phyloP scores from a whole-genome alignment of 106 monocot genomes.

The Ottelia alismoides region DNA sequence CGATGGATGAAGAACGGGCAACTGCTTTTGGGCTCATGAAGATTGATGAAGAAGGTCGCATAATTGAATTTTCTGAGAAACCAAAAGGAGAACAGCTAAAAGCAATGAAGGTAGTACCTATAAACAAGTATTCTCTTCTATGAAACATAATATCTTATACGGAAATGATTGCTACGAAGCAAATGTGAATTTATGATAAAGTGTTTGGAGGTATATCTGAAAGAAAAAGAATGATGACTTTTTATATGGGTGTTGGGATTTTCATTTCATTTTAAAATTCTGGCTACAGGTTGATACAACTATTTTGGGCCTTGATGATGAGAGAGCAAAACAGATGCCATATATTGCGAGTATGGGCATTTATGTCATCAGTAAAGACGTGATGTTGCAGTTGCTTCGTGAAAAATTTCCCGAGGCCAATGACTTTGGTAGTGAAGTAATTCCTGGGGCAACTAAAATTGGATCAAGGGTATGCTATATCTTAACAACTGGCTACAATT shows the following conservation, averaged over 20 bases:
- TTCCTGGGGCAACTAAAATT: conserved; percentile 81
- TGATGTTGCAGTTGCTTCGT: conserved; percentile 76
- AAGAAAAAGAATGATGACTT: too few relatives aligned
- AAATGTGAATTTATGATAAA: too few relatives aligned
- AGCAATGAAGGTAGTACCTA: conserved; percentile 68
- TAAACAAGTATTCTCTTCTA: too few relatives aligned
- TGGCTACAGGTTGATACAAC: conserved; percentile 80
- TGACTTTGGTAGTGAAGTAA: conserved; percentile 99
- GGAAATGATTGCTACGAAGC: too few relatives aligned
- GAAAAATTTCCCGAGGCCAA: conserved; percentile 75
- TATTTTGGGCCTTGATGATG: conserved; percentile 82
- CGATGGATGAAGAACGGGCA: conserved; percentile 90
- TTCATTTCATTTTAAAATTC: too few relatives aligned
- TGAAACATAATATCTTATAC: too few relatives aligned
- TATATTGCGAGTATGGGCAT: conserved; percentile 99
- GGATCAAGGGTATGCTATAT: conserved; percentile 83
- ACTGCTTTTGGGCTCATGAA: conserved; percentile 97
- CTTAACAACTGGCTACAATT: too few relatives aligned
- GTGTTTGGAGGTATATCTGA: too few relatives aligned
- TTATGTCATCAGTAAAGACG: conserved; percentile 88
- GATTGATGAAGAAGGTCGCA: conserved; percentile 91
- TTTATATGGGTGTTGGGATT: too few relatives aligned
- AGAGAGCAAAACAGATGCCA: conserved; percentile 86
- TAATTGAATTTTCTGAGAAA: conserved; percentile 92
- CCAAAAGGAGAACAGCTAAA: conserved; percentile 90